Percentiles rank a stretch among this genome's conserved stretches.
Evolutionary conservation across 1,284 basidiomycete genomes (phyloP).

Genomic region (Fomitopsis pinicola): DNA sequence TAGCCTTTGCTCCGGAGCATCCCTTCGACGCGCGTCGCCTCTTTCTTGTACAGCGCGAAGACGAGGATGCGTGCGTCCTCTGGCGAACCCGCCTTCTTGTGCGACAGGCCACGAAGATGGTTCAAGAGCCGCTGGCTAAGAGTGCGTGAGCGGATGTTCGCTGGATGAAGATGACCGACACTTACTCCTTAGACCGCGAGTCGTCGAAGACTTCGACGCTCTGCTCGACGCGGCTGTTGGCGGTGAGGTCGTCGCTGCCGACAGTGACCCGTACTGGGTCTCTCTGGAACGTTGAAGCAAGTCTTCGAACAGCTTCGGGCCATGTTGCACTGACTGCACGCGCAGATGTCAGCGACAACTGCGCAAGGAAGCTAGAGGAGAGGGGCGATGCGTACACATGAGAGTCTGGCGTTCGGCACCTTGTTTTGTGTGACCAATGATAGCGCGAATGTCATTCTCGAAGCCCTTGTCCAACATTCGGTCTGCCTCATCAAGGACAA

Average conservation of each 20-base stretch:
- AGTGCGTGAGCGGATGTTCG: not conserved
- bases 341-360: not conserved
- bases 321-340: slow-evolving; percentile 90
- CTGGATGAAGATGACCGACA: slow-evolving; percentile 4
- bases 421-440: slow-evolving; percentile 79
- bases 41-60: slow-evolving; percentile 98
- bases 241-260: slow-evolving; percentile 92
- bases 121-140: slow-evolving; percentile 63
- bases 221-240: slow-evolving; percentile 88
- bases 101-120: slow-evolving; percentile 56
- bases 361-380: not conserved
- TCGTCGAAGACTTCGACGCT: slow-evolving; percentile 90
- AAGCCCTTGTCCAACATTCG: slow-evolving; percentile 99
- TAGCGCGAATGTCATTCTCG: slow-evolving; percentile 95
- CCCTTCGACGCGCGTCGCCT: slow-evolving; percentile 86
- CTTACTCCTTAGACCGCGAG: slow-evolving; percentile 82
- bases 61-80: slow-evolving; percentile 78
- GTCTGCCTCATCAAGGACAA: slow-evolving; percentile 97
- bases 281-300: slow-evolving; percentile 89
- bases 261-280: slow-evolving; percentile 91
- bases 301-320: slow-evolving; percentile 92
- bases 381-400: slow-evolving; percentile 68
- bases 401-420: slow-evolving; percentile 75
- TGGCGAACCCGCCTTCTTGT: slow-evolving; percentile 57
- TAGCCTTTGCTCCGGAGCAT: slow-evolving; percentile 80